Conservation (phyloP, 257 asterid genomes). For the Leptodermis oblonga region DNA sequence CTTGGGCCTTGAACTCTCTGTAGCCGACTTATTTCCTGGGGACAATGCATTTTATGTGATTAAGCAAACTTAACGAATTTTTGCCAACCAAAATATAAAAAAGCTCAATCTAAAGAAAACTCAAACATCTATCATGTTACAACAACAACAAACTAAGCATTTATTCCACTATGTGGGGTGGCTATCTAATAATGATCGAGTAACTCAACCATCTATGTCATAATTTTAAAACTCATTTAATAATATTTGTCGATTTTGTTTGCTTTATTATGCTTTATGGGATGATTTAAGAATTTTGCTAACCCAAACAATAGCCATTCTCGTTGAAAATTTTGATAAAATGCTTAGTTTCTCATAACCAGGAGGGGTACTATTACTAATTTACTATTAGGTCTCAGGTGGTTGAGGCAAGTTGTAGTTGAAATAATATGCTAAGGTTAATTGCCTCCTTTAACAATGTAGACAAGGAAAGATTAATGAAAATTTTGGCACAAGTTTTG, state of each 20-base stretch:
- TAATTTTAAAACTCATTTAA: neutral
- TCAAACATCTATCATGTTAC: neutral
- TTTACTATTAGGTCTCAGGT: neutral
- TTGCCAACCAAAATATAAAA: neutral
- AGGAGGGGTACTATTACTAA: neutral
- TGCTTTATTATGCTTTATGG: neutral
- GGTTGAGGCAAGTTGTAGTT: neutral
- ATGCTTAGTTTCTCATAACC: neutral
- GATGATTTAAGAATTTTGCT: neutral
- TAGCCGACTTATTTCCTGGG: constrained; percentile 86
- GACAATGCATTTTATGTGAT: constrained; percentile 10
- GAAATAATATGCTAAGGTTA: neutral
- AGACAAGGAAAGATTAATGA: neutral
- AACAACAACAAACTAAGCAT: no score
- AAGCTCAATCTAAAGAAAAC: neutral
- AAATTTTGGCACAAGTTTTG: neutral
- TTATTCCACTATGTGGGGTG: no score
- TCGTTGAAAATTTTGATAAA: neutral
- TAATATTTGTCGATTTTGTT: neutral
- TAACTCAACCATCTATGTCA: constrained; percentile 1
- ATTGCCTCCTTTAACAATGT: neutral
- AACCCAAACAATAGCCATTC: neutral
- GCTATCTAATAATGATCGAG: no score
- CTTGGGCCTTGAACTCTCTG: constrained; percentile 96
- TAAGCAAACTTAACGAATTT: neutral